These are phyloP conservation scores for Geranium incanum DNA, from an alignment of 441 rosid genomes.

Conservation along the genomic window DNA sequence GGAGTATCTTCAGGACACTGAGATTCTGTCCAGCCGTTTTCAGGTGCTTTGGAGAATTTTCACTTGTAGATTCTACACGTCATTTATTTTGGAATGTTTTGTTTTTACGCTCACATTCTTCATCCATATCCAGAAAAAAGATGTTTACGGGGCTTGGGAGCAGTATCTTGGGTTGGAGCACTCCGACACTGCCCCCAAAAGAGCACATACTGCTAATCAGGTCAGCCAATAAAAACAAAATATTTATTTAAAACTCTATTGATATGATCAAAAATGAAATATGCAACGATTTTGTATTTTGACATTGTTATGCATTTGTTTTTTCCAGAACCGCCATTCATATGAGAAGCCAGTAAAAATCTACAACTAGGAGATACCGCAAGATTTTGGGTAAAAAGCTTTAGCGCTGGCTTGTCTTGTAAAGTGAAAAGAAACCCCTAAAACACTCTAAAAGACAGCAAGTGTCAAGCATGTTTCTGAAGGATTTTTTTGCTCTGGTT, in stretches of 20 bases:
- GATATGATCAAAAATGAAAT: neutral
- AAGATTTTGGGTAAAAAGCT: neutral
- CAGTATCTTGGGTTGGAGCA: slow-evolving; percentile 71
- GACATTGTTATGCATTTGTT: neutral
- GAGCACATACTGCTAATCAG: slow-evolving; percentile 55
- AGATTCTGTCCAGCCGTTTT: slow-evolving; percentile 48
- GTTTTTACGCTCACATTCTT: neutral
- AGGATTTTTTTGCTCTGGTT: neutral
- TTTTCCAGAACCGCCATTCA: slow-evolving; percentile 56
- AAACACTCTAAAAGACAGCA: neutral
- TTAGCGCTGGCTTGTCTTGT: slow-evolving; percentile 4
- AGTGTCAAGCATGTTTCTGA: neutral
- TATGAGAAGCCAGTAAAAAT: slow-evolving; percentile 61
- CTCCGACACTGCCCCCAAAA: slow-evolving; percentile 48
- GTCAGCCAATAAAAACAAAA: slow-evolving; percentile 13
- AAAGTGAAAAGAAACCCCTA: neutral
- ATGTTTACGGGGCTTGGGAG: slow-evolving; percentile 61
- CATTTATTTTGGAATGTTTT: neutral
- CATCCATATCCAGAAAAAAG: slow-evolving; percentile 36
- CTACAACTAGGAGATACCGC: slow-evolving; percentile 31
- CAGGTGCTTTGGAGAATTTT: slow-evolving; percentile 34
- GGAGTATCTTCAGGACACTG: slow-evolving; percentile 57
- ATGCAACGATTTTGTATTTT: neutral
- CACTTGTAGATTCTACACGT: neutral
- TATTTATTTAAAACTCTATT: neutral